phyloP scores from a whole-genome alignment of 192 early-diverging fungal species.

The Podila horticola region DNA sequence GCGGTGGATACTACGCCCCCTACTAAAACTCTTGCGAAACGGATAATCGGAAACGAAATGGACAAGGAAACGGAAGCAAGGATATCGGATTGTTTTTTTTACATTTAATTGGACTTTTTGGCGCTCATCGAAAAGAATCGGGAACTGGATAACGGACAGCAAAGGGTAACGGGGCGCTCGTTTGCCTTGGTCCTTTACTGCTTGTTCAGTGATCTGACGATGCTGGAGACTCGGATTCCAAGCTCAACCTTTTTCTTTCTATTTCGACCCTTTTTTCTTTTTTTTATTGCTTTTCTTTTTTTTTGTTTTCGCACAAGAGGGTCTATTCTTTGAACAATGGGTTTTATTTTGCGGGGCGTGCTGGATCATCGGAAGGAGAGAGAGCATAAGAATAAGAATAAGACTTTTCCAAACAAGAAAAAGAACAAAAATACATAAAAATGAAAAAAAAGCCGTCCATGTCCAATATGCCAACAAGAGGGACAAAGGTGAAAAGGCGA shows the following conservation, averaged over 20 bases:
- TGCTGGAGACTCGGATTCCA: no score
- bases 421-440: neutral
- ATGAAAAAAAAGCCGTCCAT: slow-evolving; percentile 1
- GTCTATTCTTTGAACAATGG: neutral
- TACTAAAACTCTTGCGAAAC: slow-evolving; percentile 25
- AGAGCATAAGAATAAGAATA: slow-evolving; percentile 8
- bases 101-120: neutral
- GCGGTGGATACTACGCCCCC: slow-evolving; percentile 53
- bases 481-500: neutral
- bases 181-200: no score
- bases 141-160: neutral
- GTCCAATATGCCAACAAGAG: neutral
- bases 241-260: neutral
- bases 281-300: neutral
- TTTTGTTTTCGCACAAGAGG: slow-evolving; percentile 2
- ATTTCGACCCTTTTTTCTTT: neutral
- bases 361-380: neutral
- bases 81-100: neutral
- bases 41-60: neutral
- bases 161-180: neutral
- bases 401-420: neutral
- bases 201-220: no score
- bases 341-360: no score
- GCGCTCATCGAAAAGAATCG: neutral
- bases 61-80: neutral